Evolutionary conservation across 768 basidiomycete species (phyloP).

Genomic region (Coprinopsis marcescibilis): DNA sequence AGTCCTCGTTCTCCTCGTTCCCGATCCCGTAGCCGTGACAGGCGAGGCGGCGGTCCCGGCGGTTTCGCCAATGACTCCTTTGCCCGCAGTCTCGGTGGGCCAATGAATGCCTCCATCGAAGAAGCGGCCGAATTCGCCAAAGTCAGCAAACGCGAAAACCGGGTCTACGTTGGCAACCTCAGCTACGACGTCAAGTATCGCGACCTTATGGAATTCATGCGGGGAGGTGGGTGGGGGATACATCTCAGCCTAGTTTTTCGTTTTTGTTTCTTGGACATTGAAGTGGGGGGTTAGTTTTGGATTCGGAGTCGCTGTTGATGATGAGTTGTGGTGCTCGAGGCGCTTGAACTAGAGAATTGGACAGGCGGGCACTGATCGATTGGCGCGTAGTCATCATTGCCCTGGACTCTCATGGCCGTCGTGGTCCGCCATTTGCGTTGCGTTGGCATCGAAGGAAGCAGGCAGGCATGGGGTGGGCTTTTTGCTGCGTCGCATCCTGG

Average conservation of each 20-base stretch:
- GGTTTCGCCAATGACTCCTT: constrained; percentile 43
- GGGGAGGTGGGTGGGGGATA: constrained; percentile 96
- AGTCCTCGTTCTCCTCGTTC: constrained; percentile 42
- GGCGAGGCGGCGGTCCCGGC: constrained; percentile 32
- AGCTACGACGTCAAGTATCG: constrained; percentile 98
- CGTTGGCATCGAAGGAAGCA: too few species aligned
- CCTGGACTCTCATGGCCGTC: too few species aligned
- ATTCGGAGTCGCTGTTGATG: constrained; percentile 11
- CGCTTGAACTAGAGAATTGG: too few species aligned
- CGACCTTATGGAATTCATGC: constrained; percentile 99
- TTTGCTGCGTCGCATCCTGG: too few species aligned
- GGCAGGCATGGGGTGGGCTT: too few species aligned
- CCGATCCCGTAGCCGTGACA: constrained; percentile 64
- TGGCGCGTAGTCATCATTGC: too few species aligned
- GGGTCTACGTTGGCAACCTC: constrained; percentile 98
- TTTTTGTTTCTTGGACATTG: constrained; percentile 12
- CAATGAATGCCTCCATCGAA: constrained; percentile 87
- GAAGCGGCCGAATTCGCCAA: constrained; percentile 95
- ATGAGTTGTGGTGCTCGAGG: too few species aligned
- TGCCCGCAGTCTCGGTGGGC: constrained; percentile 77
- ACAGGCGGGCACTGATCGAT: too few species aligned
- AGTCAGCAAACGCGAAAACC: constrained; percentile 94
- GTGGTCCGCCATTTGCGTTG: too few species aligned
- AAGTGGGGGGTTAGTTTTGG: constrained; percentile 6
- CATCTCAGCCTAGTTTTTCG: constrained; percentile 47